Conservation (phyloP, 2,329 filamentous ascomycete genomes). For the Verticillium isaacii region DNA sequence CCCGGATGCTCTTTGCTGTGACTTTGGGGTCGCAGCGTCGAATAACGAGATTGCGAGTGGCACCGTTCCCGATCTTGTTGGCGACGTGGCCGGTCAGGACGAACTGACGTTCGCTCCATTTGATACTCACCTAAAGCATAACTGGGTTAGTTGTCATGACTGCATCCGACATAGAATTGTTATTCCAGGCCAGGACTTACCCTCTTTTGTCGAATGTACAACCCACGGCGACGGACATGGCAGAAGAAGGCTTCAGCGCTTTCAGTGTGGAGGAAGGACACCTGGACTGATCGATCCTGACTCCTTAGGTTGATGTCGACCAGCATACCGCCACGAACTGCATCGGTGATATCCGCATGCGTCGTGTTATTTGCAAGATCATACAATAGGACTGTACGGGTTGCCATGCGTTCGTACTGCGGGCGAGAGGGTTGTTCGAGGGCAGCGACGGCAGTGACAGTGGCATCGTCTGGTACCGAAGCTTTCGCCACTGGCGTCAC, state of each 20-base stretch:
- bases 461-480: not conserved
- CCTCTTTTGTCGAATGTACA: slow-evolving; percentile 65
- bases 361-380: slow-evolving; percentile 59
- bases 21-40: slow-evolving; percentile 51
- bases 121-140: slow-evolving; percentile 54
- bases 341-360: slow-evolving; percentile 59
- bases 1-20: slow-evolving; percentile 60
- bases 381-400: slow-evolving; percentile 56
- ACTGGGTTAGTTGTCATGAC: not conserved
- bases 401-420: slow-evolving; percentile 31
- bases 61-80: slow-evolving; percentile 59
- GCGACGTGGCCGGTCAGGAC: slow-evolving; percentile 57
- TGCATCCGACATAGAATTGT: not conserved
- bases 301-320: slow-evolving; percentile 62
- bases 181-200: slow-evolving; percentile 38
- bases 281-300: slow-evolving; percentile 54
- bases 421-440: slow-evolving; percentile 6
- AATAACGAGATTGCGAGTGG: slow-evolving; percentile 70
- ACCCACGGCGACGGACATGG: slow-evolving; percentile 57
- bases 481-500: not conserved
- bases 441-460: not conserved
- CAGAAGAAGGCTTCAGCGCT: slow-evolving; percentile 62
- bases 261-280: slow-evolving; percentile 65
- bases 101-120: slow-evolving; percentile 70
- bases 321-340: slow-evolving; percentile 65